phyloP scores from a whole-genome alignment of 2,329 filamentous ascomycete species.

The Plenodomus biglobosus region DNA sequence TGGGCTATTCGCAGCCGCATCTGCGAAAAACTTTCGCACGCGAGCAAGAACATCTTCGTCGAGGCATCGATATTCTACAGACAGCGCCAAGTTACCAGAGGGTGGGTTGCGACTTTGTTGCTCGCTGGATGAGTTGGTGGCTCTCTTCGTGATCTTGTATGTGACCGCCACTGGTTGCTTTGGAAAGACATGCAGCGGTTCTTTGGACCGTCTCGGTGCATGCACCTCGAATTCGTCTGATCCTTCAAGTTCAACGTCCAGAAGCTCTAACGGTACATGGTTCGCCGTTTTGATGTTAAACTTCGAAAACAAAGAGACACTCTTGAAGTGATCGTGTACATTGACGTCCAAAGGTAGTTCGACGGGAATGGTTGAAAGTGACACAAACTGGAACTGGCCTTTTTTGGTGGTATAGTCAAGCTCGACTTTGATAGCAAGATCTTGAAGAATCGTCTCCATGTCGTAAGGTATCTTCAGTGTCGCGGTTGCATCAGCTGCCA shows the following conservation, averaged over 20 bases:
- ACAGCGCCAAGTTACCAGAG: constrained; percentile 59
- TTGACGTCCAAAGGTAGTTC: constrained; percentile 88
- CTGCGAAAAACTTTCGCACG: constrained; percentile 50
- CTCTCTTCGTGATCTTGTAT: constrained; percentile 71
- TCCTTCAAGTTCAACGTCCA: constrained; percentile 68
- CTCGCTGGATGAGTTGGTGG: constrained; percentile 26
- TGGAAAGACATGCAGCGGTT: constrained; percentile 67
- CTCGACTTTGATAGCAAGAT: constrained; percentile 75
- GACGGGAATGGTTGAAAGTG: constrained; percentile 66
- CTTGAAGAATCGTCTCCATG: constrained; percentile 72
- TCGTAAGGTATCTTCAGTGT: constrained; percentile 77
- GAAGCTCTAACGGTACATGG: constrained; percentile 71
- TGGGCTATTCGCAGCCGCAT: constrained; percentile 51
- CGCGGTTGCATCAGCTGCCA: constrained; percentile 52
- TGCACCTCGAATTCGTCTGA: constrained; percentile 69
- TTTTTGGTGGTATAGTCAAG: constrained; percentile 69
- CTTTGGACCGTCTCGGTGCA: constrained; percentile 52
- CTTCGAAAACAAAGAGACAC: constrained; percentile 75
- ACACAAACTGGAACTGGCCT: constrained; percentile 66
- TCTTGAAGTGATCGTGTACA: constrained; percentile 93
- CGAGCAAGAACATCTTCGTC: constrained; percentile 67
- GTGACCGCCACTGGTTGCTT: constrained; percentile 79
- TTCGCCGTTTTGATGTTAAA: constrained; percentile 88
- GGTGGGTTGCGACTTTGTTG: constrained; percentile 35
- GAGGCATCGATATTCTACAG: constrained; percentile 73